Conservation (phyloP, 2,329 filamentous ascomycete species). For the Penicillium fuscoglaucum region DNA sequence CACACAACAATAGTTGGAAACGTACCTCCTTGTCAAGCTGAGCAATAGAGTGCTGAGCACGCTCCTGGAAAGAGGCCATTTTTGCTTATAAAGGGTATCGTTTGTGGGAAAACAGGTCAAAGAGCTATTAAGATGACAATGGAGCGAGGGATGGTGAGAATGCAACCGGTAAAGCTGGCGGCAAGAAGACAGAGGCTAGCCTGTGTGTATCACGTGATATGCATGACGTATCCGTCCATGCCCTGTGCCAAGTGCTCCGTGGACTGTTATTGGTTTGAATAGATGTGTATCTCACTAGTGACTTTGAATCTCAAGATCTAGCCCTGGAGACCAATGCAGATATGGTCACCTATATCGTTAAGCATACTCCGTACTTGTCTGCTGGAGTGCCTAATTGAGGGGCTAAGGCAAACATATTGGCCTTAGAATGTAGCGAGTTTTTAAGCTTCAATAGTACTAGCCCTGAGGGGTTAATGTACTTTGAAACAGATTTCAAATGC, state of each 20-base stretch:
- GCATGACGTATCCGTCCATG: constrained; percentile 23
- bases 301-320: background rate
- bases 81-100: constrained; percentile 16
- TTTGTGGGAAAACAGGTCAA: constrained; percentile 8
- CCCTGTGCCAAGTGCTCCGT: background rate
- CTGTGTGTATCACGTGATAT: constrained; percentile 24
- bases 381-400: background rate
- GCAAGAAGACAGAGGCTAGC: constrained; percentile 18
- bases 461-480: background rate
- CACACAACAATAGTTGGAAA: constrained; percentile 26
- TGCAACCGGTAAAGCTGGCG: constrained; percentile 27
- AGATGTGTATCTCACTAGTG: background rate
- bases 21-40: constrained; percentile 69
- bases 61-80: constrained; percentile 58
- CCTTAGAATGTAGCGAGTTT: background rate
- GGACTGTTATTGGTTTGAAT: background rate
- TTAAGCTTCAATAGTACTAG: background rate
- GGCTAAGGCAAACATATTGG: background rate
- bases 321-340: background rate
- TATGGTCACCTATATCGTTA: background rate
- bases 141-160: constrained; percentile 30
- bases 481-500: background rate
- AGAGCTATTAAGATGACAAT: constrained; percentile 13
- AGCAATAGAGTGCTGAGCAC: constrained; percentile 63
- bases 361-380: too few species aligned